phyloP scores from a whole-genome alignment of 345 rosid species.

The Toxicodendron radicans region DNA sequence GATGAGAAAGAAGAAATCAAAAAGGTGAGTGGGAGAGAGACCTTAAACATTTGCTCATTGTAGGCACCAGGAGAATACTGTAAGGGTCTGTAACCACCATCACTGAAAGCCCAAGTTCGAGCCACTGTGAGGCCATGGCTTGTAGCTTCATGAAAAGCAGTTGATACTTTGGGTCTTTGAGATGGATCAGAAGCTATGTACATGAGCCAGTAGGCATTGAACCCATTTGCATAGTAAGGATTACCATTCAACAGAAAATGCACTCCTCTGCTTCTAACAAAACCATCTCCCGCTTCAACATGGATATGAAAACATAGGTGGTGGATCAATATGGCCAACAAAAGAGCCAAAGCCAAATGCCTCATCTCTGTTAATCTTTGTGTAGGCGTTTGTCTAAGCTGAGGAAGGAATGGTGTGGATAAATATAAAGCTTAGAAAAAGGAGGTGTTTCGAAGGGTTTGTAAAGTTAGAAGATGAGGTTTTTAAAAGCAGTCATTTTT shows the following conservation, averaged over 20 bases:
- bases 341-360: constrained; percentile 29
- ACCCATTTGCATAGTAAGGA: constrained; percentile 84
- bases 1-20: not conserved
- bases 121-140: constrained; percentile 69
- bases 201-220: constrained; percentile 96
- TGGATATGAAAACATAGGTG: constrained; percentile 28
- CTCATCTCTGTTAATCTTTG: constrained; percentile 38
- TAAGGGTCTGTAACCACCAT: constrained; percentile 76
- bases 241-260: constrained; percentile 64
- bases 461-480: not conserved
- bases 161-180: constrained; percentile 55
- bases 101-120: constrained; percentile 94
- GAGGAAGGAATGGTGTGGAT: not conserved
- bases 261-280: constrained; percentile 60
- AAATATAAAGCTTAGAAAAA: not conserved
- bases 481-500: constrained; percentile 5
- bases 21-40: constrained; percentile 14
- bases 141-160: constrained; percentile 66
- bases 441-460: constrained; percentile 12
- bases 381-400: not conserved
- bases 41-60: constrained; percentile 77
- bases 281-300: constrained; percentile 57
- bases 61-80: constrained; percentile 77
- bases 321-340: constrained; percentile 36
- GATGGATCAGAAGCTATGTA: constrained; percentile 72